Base-by-base conservation (phyloP, 306 rosid species). In the Ochetophila trinervis region DNA sequence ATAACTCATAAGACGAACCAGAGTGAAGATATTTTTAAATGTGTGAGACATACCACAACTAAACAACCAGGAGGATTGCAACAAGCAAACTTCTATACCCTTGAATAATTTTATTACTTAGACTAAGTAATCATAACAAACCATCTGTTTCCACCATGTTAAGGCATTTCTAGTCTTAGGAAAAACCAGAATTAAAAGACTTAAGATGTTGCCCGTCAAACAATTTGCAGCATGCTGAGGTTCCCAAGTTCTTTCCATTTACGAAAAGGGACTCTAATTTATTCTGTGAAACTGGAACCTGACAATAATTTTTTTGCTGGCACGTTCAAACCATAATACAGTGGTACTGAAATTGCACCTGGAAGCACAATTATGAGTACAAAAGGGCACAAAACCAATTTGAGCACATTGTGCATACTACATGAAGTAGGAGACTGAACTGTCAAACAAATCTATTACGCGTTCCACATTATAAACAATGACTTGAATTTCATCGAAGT, bases 361-460 rank as follows among this genome's bases (percentile, higher is more conserved):
- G 44, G 56, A 17, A 47, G 9, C 24, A 23, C 53, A 47, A 24
- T 35, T 35, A 44, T 13, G 19, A 63, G 23, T 62, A 11, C 3
- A 54, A 8, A 54, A 20, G 9, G 36, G 21, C 35, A n/a, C 21
- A 15, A 6, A 12, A 21, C 34, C 15, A 12, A 21, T 20, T 24
- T 17, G 13, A 53, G 24, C 57, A 30, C 30, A 52, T 10, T 23
- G 13, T 24, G 17, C 63, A 53, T 30, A 24, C 5, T 57, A 21
- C 51, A 30, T 53, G 45, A 67, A 56, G 51, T 60, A 59, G 60
- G 61, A 22, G 45, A n/a, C 19, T 69, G 56, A 17, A 47, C 76
- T 34, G 15, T 42, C 52, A 13, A 56, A 22, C 12, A 57, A 62
- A 69, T 58, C 56, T 24, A n/a, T 48, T 72, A 67, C 35, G 24